Conservation (phyloP, 805 yeast species). For the Kuraishia molischiana region DNA sequence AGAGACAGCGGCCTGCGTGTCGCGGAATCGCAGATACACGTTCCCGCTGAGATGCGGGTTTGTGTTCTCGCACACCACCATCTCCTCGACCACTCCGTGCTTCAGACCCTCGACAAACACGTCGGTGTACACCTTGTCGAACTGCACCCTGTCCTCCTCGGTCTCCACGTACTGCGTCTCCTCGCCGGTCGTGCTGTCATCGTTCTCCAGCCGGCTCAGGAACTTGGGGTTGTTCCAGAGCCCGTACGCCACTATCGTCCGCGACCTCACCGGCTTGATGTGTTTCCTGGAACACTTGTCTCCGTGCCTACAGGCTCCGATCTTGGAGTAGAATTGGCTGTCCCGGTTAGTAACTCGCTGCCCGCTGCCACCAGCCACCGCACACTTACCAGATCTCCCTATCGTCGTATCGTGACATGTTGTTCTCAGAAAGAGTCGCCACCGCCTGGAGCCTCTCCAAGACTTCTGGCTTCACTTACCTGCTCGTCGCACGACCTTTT, state of each 20-base stretch:
- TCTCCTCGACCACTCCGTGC: slow-evolving; percentile 42
- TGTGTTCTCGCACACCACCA: slow-evolving; percentile 75
- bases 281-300: slow-evolving; percentile 75
- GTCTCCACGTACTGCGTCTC: slow-evolving; percentile 7
- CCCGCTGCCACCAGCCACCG: background rate
- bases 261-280: slow-evolving; percentile 53
- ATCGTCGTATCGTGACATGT: too few relatives aligned
- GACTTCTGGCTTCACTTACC: too few relatives aligned
- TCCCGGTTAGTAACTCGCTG: background rate
- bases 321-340: slow-evolving; percentile 53
- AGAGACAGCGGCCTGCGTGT: slow-evolving; percentile 44
- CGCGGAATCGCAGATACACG: slow-evolving; percentile 59
- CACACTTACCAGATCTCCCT: background rate
- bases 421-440: too few relatives aligned
- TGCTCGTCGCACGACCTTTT: too few relatives aligned
- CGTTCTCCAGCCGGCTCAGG: slow-evolving; percentile 1
- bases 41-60: slow-evolving; percentile 81
- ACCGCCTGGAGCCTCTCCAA: too few relatives aligned
- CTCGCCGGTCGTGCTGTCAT: slow-evolving; percentile 1
- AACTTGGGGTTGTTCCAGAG: slow-evolving; percentile 51
- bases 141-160: slow-evolving; percentile 28
- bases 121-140: slow-evolving; percentile 63
- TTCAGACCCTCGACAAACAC: slow-evolving; percentile 47
- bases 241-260: slow-evolving; percentile 56
- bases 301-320: slow-evolving; percentile 93